These are phyloP conservation scores for Kodamaea restingae DNA, from an alignment of 805 yeast genomes.

Conservation along the genomic window DNA sequence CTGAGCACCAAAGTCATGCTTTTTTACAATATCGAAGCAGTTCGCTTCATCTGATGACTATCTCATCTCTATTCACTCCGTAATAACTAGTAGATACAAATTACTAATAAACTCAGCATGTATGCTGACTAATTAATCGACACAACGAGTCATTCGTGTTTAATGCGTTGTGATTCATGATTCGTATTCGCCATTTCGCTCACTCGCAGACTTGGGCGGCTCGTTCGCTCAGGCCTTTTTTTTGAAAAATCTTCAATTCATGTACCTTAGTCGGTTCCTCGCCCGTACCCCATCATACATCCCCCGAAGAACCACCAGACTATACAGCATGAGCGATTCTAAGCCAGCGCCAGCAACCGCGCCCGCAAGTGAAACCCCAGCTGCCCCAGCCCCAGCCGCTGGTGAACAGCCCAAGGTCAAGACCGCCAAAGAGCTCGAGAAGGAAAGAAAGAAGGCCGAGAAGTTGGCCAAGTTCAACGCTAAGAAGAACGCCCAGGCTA, in stretches of 20 bases:
- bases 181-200: no score
- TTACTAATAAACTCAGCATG: no score
- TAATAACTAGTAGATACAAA: no score
- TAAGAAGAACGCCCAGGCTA: slow-evolving; percentile 56
- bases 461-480: slow-evolving; percentile 85
- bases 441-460: slow-evolving; percentile 85
- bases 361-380: slow-evolving; percentile 15
- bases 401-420: slow-evolving; percentile 37
- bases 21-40: no score
- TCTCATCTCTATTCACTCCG: no score
- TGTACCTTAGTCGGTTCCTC: slow-evolving; percentile 7
- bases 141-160: no score
- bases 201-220: not conserved
- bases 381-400: slow-evolving; percentile 11
- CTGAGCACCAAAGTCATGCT: no score
- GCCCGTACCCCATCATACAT: slow-evolving; percentile 1
- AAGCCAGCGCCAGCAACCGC: slow-evolving; percentile 10
- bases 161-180: no score
- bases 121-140: no score
- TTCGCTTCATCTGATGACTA: no score
- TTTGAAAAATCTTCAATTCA: slow-evolving; percentile 5
- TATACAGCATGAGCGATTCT: slow-evolving; percentile 11
- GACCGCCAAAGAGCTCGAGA: slow-evolving; percentile 78
- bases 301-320: slow-evolving; percentile 3
- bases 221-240: not conserved